Conservation (phyloP, 805 yeast species). For the Hanseniaspora lindneri region DNA sequence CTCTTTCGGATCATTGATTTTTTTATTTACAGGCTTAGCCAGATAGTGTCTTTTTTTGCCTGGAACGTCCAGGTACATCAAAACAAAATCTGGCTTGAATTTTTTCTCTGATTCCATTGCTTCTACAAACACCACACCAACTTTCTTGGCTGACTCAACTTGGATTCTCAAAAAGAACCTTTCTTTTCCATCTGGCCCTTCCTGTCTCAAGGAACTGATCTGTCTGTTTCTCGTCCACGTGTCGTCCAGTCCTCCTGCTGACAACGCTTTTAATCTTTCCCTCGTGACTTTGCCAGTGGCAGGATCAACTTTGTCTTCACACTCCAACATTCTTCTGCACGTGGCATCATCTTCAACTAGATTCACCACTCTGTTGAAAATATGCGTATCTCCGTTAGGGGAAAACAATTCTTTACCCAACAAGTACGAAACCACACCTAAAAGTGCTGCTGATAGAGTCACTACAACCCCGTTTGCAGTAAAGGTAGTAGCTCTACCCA, state of each 20-base stretch:
- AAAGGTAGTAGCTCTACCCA: constrained; percentile 50
- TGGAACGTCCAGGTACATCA: constrained; percentile 64
- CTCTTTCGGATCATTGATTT: constrained; percentile 25
- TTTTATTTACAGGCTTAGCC: constrained; percentile 48
- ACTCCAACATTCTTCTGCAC: constrained; percentile 47
- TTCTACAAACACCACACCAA: constrained; percentile 68
- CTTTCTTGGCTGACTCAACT: constrained; percentile 56
- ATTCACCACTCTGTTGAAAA: constrained; percentile 76
- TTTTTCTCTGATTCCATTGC: constrained; percentile 54
- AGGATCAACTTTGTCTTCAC: constrained; percentile 28
- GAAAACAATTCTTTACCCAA: constrained; percentile 68
- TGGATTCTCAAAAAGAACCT: constrained; percentile 76
- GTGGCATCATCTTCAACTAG: constrained; percentile 56
- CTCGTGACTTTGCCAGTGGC: constrained; percentile 28
- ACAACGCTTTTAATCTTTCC: constrained; percentile 67
- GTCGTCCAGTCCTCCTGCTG: constrained; percentile 53
- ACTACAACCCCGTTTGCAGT: constrained; percentile 51
- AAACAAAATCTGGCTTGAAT: constrained; percentile 56
- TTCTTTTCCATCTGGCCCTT: constrained; percentile 66
- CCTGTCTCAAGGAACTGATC: constrained; percentile 46
- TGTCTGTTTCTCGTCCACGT: constrained; percentile 87
- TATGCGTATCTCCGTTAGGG: constrained; percentile 84
- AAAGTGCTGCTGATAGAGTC: constrained; percentile 55
- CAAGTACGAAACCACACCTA: constrained; percentile 58
- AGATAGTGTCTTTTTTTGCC: constrained; percentile 58